These are phyloP conservation scores for Parastagonospora nodorum DNA, from an alignment of 2,329 filamentous ascomycete genomes.

Conservation along the genomic window DNA sequence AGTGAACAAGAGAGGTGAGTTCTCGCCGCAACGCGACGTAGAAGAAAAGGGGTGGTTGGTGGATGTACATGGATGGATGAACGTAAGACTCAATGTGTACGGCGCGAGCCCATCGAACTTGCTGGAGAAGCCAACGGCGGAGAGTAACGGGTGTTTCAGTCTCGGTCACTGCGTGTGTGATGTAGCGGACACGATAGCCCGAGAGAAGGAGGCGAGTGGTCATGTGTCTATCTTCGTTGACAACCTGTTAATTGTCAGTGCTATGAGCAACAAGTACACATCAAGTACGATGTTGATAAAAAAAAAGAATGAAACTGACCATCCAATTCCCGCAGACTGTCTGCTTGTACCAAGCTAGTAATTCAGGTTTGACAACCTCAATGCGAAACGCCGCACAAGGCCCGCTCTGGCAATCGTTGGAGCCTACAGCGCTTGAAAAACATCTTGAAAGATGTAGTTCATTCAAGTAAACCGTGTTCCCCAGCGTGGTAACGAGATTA, in stretches of 20 bases:
- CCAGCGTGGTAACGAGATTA: conserved; percentile 1
- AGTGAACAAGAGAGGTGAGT: conserved; percentile 34
- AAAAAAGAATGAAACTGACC: conserved; percentile 9
- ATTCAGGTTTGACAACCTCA: conserved; percentile 32
- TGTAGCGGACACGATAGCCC: conserved; percentile 44
- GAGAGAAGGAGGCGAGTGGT: conserved; percentile 44
- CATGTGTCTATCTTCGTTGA: conserved; percentile 48
- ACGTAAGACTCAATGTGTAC: conserved; percentile 46
- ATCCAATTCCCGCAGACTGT: conserved; percentile 43
- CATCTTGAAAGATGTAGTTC: neutral
- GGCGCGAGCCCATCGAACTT: conserved; percentile 46
- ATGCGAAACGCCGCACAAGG: conserved; percentile 45
- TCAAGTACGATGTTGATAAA: neutral
- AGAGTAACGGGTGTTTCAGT: conserved; percentile 47
- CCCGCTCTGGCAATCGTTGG: conserved; percentile 46
- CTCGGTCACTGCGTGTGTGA: conserved; percentile 39
- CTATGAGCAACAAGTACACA: neutral
- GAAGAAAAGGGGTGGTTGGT: conserved; percentile 44
- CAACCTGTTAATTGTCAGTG: conserved; percentile 19
- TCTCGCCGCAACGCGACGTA: conserved; percentile 40
- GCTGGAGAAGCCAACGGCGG: conserved; percentile 44
- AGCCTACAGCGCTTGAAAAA: conserved; percentile 6
- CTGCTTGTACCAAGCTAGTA: conserved; percentile 47
- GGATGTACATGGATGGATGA: conserved; percentile 42
- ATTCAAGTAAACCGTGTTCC: conserved; percentile 1